Percentiles rank a stretch among this genome's conserved stretches.
Evolutionary conservation across 768 basidiomycete species (phyloP).

Genomic region (Kwoniella dejecticola): DNA sequence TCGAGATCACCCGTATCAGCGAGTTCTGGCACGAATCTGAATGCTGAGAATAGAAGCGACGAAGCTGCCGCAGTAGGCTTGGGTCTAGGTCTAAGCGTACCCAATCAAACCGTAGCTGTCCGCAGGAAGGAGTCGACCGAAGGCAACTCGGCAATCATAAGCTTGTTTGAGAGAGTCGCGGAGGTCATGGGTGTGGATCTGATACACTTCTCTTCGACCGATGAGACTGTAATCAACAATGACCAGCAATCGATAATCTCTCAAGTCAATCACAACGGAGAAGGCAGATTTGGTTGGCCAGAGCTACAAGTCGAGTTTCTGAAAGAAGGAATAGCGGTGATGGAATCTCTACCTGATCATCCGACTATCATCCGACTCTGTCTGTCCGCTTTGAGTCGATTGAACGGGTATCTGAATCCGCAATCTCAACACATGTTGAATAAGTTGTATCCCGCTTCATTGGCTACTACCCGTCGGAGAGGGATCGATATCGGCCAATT

Average conservation of each 20-base stretch:
- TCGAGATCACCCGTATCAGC: not conserved
- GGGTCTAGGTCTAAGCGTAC: conserved; percentile 33
- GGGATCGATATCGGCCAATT: conserved; percentile 64
- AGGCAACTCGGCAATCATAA: conserved; percentile 80
- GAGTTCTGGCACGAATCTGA: not conserved
- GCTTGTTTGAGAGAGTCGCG: conserved; percentile 72
- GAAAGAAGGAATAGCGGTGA: conserved; percentile 85
- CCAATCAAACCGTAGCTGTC: conserved; percentile 61
- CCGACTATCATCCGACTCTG: conserved; percentile 81
- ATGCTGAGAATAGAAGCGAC: conserved; percentile 6
- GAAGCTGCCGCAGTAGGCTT: conserved; percentile 33
- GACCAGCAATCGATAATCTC: not conserved
- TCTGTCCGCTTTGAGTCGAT: conserved; percentile 77
- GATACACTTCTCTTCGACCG: conserved; percentile 19
- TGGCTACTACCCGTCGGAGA: conserved; percentile 73
- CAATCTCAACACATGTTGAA: conserved; percentile 81
- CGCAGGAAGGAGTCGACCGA: conserved; percentile 71
- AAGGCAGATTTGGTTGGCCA: conserved; percentile 75
- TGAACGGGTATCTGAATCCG: conserved; percentile 69
- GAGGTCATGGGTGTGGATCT: conserved; percentile 79
- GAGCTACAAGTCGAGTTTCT: conserved; percentile 92
- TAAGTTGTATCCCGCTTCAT: conserved; percentile 69
- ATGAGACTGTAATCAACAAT: conserved; percentile 2
- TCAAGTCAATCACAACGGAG: not conserved
- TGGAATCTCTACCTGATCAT: conserved; percentile 88